Base-by-base conservation (phyloP, 2,329 filamentous ascomycete genomes). In the Colletotrichum sp. region DNA sequence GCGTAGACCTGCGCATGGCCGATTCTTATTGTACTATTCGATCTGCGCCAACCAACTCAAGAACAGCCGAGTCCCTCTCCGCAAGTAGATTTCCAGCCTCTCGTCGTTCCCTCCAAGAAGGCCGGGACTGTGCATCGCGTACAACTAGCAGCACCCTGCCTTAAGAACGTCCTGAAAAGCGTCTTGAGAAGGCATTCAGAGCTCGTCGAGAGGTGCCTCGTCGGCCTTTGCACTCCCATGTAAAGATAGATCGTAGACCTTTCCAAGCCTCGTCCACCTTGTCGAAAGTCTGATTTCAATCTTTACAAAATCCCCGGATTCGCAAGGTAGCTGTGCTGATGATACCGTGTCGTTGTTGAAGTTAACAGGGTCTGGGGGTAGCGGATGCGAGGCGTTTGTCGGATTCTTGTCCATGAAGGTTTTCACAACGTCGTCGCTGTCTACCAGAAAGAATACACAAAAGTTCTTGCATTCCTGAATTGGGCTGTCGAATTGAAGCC, bases 351-450 rank as follows among this genome's bases (percentile, higher is more conserved):
- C 44, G 10, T n/a, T 12, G 5, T 13, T 52, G 44, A 52, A 52
- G 44, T n/a, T 1, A n/a, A 0, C 0, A 21, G 44, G 12, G 12
- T 21, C 44, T 13, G 44, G 44, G n/a, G n/a, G 8, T 2, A 21
- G 12, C 32, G 32, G 0, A 0, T 34, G 32, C 32, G 0, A 34
- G 32, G 0, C 30, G 30, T 32, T 0, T 32, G 0, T 21, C n/a
- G 44, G 44, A n/a, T 49, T 16, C 16, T 21, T 49, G 44, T 49
- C 44, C 0, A 49, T 21, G 18, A 49, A 49, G 18, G 44, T 49
- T n/a, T 16, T 21, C 8, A 49, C 44, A 12, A 16, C 18, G 6
- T 21, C 6, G 16, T 12, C n/a, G 44, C n/a, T 21, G 10, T n/a
- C 44, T 0, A 49, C 44, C 18, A 21, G 6, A 1, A 49, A 49